A percentile compares a stretch with the other conserved stretches of the same genome.
Evolutionary conservation across 106 monocot species (phyloP).

Genomic region (Hemerocallis citrina): DNA sequence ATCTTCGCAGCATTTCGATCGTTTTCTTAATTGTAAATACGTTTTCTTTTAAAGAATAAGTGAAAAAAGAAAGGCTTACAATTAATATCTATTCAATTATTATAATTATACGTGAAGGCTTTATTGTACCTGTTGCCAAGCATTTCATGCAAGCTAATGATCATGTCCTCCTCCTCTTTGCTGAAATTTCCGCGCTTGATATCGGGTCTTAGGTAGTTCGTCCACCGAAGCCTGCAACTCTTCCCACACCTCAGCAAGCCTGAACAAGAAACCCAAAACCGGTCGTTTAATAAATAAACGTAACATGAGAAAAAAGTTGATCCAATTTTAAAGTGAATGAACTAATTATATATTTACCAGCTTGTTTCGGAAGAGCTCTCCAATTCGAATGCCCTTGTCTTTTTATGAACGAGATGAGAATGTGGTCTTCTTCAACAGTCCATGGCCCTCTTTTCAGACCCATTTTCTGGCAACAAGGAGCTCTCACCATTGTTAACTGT

Average conservation of each 20-base stretch:
- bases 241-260: slow-evolving; percentile 5
- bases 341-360: slow-evolving; percentile 11
- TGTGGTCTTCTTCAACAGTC: slow-evolving; percentile 39
- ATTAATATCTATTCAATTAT: no score
- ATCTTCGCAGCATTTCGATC: no score
- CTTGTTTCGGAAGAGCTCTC: slow-evolving; percentile 52
- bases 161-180: slow-evolving; percentile 21
- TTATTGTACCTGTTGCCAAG: slow-evolving; percentile 28
- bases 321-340: background rate
- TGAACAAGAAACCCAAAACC: no score
- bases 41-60: no score
- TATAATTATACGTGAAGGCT: no score
- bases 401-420: slow-evolving; percentile 28
- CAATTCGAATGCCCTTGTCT: slow-evolving; percentile 41
- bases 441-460: slow-evolving; percentile 53
- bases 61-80: no score
- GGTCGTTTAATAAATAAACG: background rate
- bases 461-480: slow-evolving; percentile 51
- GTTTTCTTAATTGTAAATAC: no score
- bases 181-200: slow-evolving; percentile 19
- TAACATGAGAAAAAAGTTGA: background rate
- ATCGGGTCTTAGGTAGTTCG: slow-evolving; percentile 29
- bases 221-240: slow-evolving; percentile 40
- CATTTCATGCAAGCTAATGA: slow-evolving; percentile 14
- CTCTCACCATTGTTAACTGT: slow-evolving; percentile 33